phyloP scores from a whole-genome alignment of 2,329 filamentous ascomycete genomes.

The Aplosporella prunicola region DNA sequence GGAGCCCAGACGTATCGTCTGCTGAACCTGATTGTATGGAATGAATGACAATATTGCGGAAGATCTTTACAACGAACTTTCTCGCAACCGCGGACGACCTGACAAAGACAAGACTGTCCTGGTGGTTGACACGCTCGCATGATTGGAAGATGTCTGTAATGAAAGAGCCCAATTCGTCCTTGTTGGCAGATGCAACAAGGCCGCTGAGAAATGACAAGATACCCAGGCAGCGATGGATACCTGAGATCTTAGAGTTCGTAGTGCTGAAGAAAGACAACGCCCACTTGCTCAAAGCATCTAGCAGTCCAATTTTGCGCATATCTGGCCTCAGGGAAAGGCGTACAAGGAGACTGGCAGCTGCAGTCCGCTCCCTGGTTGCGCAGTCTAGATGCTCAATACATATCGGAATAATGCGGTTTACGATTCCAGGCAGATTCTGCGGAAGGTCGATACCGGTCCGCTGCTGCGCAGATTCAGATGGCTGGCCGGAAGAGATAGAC shows the following conservation, averaged over 20 bases:
- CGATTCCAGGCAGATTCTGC: constrained; percentile 55
- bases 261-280: constrained; percentile 52
- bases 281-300: constrained; percentile 61
- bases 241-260: constrained; percentile 30
- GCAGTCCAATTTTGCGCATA: constrained; percentile 70
- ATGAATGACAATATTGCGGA: constrained; percentile 63
- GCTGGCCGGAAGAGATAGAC: constrained; percentile 60
- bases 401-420: constrained; percentile 59
- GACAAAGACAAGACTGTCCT: constrained; percentile 45
- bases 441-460: constrained; percentile 47
- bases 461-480: constrained; percentile 22
- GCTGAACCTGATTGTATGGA: constrained; percentile 39
- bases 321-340: constrained; percentile 74
- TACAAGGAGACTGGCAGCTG: constrained; percentile 74
- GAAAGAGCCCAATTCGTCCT: constrained; percentile 62
- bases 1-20: constrained; percentile 27
- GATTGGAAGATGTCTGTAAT: constrained; percentile 56
- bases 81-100: constrained; percentile 67
- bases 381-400: constrained; percentile 62
- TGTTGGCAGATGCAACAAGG: constrained; percentile 60
- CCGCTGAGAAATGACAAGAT: constrained; percentile 71
- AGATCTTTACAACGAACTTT: constrained; percentile 77
- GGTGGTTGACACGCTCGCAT: constrained; percentile 50
- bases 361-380: constrained; percentile 80
- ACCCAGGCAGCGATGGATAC: constrained; percentile 69